Evolutionary conservation across 306 rosid genomes (phyloP), one percentile per base, ranked within the genome.

Genomic region (Corylus heterophylla): DNA sequence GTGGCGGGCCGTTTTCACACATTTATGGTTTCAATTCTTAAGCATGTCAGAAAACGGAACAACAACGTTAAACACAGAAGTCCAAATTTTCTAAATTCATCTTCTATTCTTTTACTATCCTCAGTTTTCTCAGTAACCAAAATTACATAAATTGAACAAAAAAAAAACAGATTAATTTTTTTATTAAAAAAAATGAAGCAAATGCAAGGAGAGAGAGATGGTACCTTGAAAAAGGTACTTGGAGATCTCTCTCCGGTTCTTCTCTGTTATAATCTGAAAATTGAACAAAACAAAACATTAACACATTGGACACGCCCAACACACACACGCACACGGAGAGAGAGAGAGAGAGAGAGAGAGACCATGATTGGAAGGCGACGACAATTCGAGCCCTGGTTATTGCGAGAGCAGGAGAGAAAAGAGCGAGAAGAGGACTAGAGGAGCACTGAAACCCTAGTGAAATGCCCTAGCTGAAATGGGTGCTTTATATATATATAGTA

Each of bases 211-310:
- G 1, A 44, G 22, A 49, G 1, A 89, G 35, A 31, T 31, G 35
- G 35, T 31, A 31, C 92, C 97, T 89, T 88, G 92, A 78, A 89
- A 89, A 79, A 92, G 92, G 87, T 92, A 86, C 61, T 92, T 92
- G 85, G 88, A 88, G 79, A 92, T 92, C 87, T 92, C 97, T 22
- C 69, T 77, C 16, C 97, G 91, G 62, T 92, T 92, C 82, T 89
- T 92, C 88, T 89, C 94, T 0, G 92, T 10, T 66, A 92, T 92
- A 76, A 92, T 92, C 97, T 92, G 80, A 64, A 63, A 83, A 3
- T 44, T 47, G 1, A 74, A 17, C 16, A 78, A 11, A 56, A 50
- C 2, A 27, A 13, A 74, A 0, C 44, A 20, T 45, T 45, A 58
- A 17, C 0, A 11, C 6, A 0, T 1, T 12, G 4, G 12, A 17